These are phyloP conservation scores for Vigna unguiculata DNA, from an alignment of 306 rosid species.

Conservation along the genomic window DNA sequence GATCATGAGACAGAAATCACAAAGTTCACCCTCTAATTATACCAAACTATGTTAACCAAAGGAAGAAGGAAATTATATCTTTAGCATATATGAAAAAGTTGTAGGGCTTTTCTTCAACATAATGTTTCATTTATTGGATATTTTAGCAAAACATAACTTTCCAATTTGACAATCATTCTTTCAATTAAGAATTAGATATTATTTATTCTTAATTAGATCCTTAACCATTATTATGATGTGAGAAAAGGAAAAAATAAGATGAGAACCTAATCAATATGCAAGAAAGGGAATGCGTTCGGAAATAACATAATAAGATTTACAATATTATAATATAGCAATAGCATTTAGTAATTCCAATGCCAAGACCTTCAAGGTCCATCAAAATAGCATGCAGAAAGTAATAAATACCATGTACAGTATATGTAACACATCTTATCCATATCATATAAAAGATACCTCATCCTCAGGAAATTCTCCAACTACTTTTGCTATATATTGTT, in stretches of 20 bases:
- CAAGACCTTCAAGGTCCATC: neutral
- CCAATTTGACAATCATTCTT: neutral
- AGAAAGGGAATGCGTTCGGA: neutral
- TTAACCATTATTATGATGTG: neutral
- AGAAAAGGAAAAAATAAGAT: neutral
- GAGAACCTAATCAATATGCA: neutral
- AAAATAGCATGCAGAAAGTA: neutral
- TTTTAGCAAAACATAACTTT: neutral
- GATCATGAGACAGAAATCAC: neutral
- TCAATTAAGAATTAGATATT: neutral
- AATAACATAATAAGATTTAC: neutral
- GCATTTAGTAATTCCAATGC: neutral
- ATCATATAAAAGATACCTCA: slow-evolving; percentile 61
- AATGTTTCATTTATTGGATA: neutral
- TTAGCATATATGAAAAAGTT: slow-evolving; percentile 12
- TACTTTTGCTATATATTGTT: slow-evolving; percentile 84
- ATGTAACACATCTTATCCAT: slow-evolving; percentile 40
- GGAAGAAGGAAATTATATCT: neutral
- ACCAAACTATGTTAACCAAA: slow-evolving; percentile 1
- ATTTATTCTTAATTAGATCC: neutral
- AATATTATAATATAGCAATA: neutral
- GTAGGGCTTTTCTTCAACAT: slow-evolving; percentile 2
- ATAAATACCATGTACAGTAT: slow-evolving; percentile 16
- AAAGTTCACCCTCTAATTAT: neutral
- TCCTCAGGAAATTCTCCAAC: slow-evolving; percentile 73